phyloP scores from a whole-genome alignment of 148 eudicot genomes.

The Cornus florida region DNA sequence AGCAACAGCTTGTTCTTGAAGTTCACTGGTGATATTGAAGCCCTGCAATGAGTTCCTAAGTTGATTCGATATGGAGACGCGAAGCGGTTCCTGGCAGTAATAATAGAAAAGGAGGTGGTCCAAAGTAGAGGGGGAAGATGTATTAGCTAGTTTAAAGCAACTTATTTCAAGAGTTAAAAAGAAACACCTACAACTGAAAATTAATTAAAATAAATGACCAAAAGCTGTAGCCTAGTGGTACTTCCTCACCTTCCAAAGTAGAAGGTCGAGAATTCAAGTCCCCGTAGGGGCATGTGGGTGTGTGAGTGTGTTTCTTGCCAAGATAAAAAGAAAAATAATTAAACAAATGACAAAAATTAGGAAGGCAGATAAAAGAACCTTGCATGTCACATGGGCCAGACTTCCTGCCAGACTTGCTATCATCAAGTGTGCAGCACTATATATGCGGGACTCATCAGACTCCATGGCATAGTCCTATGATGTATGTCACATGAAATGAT shows the following conservation, averaged over 20 bases:
- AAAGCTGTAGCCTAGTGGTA: background rate
- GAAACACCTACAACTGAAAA: too few species aligned
- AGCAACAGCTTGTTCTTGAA: constrained; percentile 15
- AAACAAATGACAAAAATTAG: background rate
- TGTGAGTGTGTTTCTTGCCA: too few species aligned
- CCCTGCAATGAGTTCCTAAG: constrained; percentile 15
- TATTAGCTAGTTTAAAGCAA: background rate
- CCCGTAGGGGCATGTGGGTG: too few species aligned
- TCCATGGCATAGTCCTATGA: constrained; percentile 17
- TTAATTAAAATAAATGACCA: background rate
- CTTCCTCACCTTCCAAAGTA: too few species aligned
- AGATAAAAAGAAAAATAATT: background rate
- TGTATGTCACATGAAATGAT: background rate
- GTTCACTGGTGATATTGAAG: constrained; percentile 1
- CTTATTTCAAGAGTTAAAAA: background rate
- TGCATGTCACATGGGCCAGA: constrained; percentile 15
- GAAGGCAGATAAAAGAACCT: background rate
- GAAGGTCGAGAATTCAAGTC: too few species aligned
- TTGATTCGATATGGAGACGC: constrained; percentile 9
- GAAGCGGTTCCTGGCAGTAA: constrained; percentile 11
- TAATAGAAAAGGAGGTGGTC: background rate
- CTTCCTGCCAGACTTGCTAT: constrained; percentile 17
- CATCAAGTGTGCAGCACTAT: constrained; percentile 19
- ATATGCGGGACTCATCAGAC: constrained; percentile 6
- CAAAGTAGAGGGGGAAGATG: background rate